Conservation (phyloP, 192 early-diverging fungal species). For the Gaertneriomyces semiglobifer region DNA sequence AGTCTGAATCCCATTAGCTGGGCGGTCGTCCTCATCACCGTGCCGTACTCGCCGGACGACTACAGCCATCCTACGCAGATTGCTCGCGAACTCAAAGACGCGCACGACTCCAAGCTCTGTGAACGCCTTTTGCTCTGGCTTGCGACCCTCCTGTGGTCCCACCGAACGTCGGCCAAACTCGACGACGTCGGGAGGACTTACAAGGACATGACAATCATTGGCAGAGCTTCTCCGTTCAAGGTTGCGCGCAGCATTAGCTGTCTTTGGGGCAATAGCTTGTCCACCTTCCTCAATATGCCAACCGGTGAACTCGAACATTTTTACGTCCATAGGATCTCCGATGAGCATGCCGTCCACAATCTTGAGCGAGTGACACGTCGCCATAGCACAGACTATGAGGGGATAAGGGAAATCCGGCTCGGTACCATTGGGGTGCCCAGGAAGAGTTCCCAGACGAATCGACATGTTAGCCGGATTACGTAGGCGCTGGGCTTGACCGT, state of each 20-base stretch:
- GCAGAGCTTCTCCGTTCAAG: not conserved
- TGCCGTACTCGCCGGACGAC: conserved; percentile 55
- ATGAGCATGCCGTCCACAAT: conserved; percentile 82
- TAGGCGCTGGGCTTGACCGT: not conserved
- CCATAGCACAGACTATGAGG: conserved; percentile 59
- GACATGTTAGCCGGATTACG: conserved; percentile 39
- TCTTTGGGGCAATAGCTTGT: conserved; percentile 8
- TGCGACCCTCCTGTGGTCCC: conserved; percentile 3
- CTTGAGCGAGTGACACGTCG: conserved; percentile 71
- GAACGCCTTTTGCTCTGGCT: conserved; percentile 12
- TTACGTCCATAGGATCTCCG: conserved; percentile 94
- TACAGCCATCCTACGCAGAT: conserved; percentile 88
- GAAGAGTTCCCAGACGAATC: conserved; percentile 17
- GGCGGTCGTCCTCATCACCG: not conserved
- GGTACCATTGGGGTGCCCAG: conserved; percentile 35
- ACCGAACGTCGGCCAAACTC: conserved; percentile 25
- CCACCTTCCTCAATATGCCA: conserved; percentile 93
- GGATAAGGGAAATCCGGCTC: conserved; percentile 49
- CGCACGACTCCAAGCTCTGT: conserved; percentile 55
- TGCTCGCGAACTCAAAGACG: conserved; percentile 89
- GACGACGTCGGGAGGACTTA: conserved; percentile 74
- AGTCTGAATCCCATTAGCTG: not conserved
- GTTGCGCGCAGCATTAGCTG: not conserved
- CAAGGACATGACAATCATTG: conserved; percentile 53
- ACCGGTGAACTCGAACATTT: conserved; percentile 95